Percentiles rank a stretch among this genome's conserved stretches.
Evolutionary conservation across 2,329 filamentous ascomycete genomes (phyloP).

Genomic region (Phialemoniopsis sp.): DNA sequence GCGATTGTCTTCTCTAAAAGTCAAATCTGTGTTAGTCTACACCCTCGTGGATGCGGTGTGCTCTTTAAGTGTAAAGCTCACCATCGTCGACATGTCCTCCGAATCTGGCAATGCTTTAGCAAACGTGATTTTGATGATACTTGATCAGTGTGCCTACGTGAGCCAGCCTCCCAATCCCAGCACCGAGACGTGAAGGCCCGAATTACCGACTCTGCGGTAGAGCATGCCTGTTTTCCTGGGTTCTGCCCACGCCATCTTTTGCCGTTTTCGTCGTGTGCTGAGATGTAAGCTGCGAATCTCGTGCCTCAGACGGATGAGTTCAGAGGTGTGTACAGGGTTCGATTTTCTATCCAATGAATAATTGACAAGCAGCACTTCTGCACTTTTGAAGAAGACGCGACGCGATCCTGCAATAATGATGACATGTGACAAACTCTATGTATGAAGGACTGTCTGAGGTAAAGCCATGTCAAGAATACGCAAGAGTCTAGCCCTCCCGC

Average conservation of each 20-base stretch:
- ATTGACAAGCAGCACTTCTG: no score
- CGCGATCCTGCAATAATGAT: no score
- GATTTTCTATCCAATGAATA: no score
- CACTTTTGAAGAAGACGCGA: no score
- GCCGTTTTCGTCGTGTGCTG: background rate
- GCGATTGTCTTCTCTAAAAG: constrained; percentile 51
- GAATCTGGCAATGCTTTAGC: constrained; percentile 9
- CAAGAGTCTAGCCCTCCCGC: no score
- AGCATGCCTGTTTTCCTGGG: constrained; percentile 38
- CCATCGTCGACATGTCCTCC: constrained; percentile 24
- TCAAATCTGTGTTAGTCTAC: background rate
- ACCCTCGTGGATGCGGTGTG: no score
- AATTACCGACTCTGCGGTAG: constrained; percentile 37
- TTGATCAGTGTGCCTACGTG: constrained; percentile 54
- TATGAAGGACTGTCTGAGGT: no score
- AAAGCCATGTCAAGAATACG: no score
- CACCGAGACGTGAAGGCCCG: constrained; percentile 63
- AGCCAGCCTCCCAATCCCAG: constrained; percentile 63
- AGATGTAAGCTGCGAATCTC: background rate
- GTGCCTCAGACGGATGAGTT: no score
- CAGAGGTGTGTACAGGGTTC: no score
- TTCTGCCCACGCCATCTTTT: constrained; percentile 36
- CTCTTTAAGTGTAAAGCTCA: no score
- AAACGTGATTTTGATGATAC: background rate
- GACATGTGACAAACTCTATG: no score